Evolutionary conservation across 768 basidiomycete genomes (phyloP).

Genomic region (Amanita molliuscula): DNA sequence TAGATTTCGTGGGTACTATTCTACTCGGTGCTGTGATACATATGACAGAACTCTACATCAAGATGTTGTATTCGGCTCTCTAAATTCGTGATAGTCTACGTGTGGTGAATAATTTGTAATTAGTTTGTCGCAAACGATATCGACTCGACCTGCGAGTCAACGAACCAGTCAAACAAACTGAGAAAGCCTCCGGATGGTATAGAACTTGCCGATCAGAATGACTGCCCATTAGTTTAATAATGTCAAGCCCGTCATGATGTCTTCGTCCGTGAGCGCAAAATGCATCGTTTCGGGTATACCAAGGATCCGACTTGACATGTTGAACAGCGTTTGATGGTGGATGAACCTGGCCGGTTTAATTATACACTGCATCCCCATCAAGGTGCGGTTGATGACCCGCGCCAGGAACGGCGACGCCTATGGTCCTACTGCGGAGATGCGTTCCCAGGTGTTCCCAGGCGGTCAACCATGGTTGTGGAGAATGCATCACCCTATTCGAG

Average conservation of each 20-base stretch:
- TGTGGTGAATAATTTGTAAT: neutral
- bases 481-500: neutral
- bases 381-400: neutral
- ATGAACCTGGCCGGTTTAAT: neutral
- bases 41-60: neutral
- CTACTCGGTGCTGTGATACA: neutral
- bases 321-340: neutral
- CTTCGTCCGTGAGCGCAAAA: neutral
- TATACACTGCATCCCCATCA: neutral
- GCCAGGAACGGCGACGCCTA: neutral
- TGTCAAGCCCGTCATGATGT: neutral
- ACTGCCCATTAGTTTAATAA: neutral
- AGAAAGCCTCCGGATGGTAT: neutral
- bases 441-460: neutral
- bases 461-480: neutral
- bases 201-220: neutral
- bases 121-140: neutral
- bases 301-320: neutral
- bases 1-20: neutral
- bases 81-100: neutral
- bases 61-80: neutral
- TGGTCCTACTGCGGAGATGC: neutral
- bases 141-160: neutral
- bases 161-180: neutral
- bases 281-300: neutral